Evolutionary conservation across 23 red algal species (phyloP).

Genomic region (Cyanidiococcus yangmingshanensis): DNA sequence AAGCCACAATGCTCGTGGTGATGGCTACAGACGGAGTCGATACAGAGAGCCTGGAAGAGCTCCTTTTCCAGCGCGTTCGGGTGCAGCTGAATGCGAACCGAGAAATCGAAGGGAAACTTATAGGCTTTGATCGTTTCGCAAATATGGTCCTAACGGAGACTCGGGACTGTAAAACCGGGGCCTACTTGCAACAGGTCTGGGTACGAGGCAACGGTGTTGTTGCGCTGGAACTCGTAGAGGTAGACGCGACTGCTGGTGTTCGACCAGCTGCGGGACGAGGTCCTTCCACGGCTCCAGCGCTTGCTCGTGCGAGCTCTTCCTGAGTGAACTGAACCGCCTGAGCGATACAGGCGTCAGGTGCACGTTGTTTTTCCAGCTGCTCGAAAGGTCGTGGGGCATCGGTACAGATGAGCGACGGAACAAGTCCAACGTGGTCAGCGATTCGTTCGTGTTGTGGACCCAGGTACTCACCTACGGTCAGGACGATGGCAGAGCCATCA

Average conservation of each 20-base stretch:
- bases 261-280: too few species aligned
- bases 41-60: not conserved
- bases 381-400: not conserved
- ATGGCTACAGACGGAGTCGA: not conserved
- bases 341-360: not conserved
- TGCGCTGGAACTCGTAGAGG: not conserved
- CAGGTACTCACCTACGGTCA: slow-evolving; percentile 27
- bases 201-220: slow-evolving; percentile 11
- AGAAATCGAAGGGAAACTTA: not conserved
- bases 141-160: slow-evolving; percentile 3
- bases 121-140: not conserved
- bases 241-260: too few species aligned
- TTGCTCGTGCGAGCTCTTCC: not conserved
- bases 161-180: not conserved
- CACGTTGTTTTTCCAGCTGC: not conserved
- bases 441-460: slow-evolving; percentile 16
- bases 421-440: not conserved
- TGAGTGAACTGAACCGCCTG: not conserved
- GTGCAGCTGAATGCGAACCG: slow-evolving; percentile 5
- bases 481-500: slow-evolving; percentile 16
- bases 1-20: too few species aligned
- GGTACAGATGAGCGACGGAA: not conserved
- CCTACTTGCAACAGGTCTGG: not conserved
- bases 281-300: too few species aligned
- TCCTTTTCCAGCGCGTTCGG: not conserved